phyloP scores from a whole-genome alignment of 2,329 filamentous ascomycete genomes.

The Alternaria incomplexa region DNA sequence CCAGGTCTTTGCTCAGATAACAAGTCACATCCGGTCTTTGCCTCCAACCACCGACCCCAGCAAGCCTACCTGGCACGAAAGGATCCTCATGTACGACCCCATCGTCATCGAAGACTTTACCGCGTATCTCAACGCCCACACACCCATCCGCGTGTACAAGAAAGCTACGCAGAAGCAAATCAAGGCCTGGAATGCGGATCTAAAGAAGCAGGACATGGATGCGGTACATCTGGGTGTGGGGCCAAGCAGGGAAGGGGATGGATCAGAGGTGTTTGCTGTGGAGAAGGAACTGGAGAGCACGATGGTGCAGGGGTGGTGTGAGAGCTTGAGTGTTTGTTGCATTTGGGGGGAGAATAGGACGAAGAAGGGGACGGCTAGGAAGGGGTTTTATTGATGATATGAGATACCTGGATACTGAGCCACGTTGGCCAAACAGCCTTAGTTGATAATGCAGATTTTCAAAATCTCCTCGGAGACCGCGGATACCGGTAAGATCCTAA shows the following conservation, averaged over 20 bases:
- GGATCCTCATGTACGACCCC: constrained; percentile 92
- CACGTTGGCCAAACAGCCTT: background rate
- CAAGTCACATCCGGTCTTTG: constrained; percentile 54
- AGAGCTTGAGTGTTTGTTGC: constrained; percentile 84
- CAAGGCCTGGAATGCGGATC: constrained; percentile 35
- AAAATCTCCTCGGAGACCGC: too few species aligned
- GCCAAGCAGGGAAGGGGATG: background rate
- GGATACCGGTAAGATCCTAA: too few species aligned
- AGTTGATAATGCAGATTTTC: rapidly evolving
- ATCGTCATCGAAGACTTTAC: constrained; percentile 87
- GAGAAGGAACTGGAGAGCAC: constrained; percentile 42
- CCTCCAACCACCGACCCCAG: constrained; percentile 48
- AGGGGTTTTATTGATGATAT: background rate
- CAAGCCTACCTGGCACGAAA: constrained; percentile 79
- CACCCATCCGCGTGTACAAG: constrained; percentile 28
- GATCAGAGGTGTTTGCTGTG: constrained; percentile 27
- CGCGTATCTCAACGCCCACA: constrained; percentile 71
- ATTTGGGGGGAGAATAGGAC: constrained; percentile 65
- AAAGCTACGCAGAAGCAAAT: constrained; percentile 39
- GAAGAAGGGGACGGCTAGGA: constrained; percentile 28
- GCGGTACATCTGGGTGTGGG: background rate
- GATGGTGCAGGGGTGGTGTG: constrained; percentile 88
- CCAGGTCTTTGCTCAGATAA: constrained; percentile 56
- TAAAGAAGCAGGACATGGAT: constrained; percentile 20
- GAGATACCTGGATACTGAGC: background rate